These are phyloP conservation scores for Alternaria sp. DNA, from an alignment of 2,329 filamentous ascomycete species.

Conservation along the genomic window DNA sequence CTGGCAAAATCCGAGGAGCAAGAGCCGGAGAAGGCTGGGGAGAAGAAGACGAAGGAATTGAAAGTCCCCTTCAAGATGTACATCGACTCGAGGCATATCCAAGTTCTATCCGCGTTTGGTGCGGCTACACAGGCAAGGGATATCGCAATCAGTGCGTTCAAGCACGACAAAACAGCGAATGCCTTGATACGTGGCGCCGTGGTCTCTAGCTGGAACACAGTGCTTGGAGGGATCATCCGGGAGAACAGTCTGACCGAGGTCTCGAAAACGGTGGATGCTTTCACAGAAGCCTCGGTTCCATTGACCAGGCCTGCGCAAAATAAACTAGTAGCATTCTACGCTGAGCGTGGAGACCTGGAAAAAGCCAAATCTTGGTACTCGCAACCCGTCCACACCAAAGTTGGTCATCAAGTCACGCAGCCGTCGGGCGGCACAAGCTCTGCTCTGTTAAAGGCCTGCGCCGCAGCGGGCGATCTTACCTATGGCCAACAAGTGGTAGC, in stretches of 20 bases:
- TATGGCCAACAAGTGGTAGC: constrained; percentile 53
- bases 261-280: constrained; percentile 60
- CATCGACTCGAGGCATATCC: constrained; percentile 19
- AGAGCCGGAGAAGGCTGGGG: neutral
- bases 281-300: constrained; percentile 51
- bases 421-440: constrained; percentile 52
- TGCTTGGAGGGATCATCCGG: constrained; percentile 67
- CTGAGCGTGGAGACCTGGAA: constrained; percentile 62
- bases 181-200: neutral
- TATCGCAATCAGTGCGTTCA: constrained; percentile 22
- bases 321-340: constrained; percentile 68
- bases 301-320: constrained; percentile 52
- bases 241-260: constrained; percentile 67
- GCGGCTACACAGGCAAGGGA: constrained; percentile 34
- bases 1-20: constrained; percentile 16
- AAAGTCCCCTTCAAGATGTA: constrained; percentile 3
- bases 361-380: constrained; percentile 73
- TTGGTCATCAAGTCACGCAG: constrained; percentile 5
- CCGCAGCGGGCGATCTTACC: constrained; percentile 32
- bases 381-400: constrained; percentile 55
- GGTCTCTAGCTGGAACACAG: constrained; percentile 33
- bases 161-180: constrained; percentile 10
- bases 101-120: constrained; percentile 32
- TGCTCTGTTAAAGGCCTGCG: constrained; percentile 66
- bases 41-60: constrained; percentile 4